phyloP scores from a whole-genome alignment of 108 stramenopile genomes.

The Licmophora abbreviata region DNA sequence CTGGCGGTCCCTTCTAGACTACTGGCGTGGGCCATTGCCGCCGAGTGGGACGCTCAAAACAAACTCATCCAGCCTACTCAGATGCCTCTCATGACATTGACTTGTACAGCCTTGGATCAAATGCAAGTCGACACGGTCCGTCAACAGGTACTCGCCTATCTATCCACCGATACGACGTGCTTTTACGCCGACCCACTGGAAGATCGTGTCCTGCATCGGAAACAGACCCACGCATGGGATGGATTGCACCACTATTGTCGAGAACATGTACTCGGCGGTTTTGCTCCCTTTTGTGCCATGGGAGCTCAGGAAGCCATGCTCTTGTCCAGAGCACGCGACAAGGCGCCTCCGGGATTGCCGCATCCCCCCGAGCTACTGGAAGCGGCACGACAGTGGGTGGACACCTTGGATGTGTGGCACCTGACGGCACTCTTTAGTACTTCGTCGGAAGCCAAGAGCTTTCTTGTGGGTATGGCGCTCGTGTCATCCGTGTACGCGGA shows the following conservation, averaged over 20 bases:
- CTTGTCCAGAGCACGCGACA: constrained; percentile 49
- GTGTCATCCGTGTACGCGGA: constrained; percentile 10
- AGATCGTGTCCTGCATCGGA: constrained; percentile 68
- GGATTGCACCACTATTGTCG: constrained; percentile 47
- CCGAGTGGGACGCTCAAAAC: constrained; percentile 92
- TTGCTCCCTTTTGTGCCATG: constrained; percentile 41
- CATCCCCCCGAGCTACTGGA: constrained; percentile 65
- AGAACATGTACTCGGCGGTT: constrained; percentile 17
- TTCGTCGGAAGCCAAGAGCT: constrained; percentile 83
- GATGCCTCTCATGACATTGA: constrained; percentile 97
- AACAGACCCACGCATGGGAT: constrained; percentile 57
- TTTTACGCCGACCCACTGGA: constrained; percentile 76
- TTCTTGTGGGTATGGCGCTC: constrained; percentile 74
- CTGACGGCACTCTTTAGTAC: constrained; percentile 72
- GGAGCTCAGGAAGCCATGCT: constrained; percentile 63
- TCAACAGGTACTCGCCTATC: constrained; percentile 48
- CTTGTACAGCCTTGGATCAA: constrained; percentile 87
- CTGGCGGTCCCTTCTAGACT: constrained; percentile 64
- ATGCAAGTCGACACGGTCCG: constrained; percentile 37
- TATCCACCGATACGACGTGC: constrained; percentile 87
- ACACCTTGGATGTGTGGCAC: constrained; percentile 78
- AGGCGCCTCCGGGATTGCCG: constrained; percentile 46
- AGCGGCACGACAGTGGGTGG: constrained; percentile 38
- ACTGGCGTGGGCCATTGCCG: constrained; percentile 81
- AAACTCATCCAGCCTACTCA: constrained; percentile 77